phyloP scores from a whole-genome alignment of 495 filamentous ascomycete genomes.

The Neurospora tetraspora region DNA sequence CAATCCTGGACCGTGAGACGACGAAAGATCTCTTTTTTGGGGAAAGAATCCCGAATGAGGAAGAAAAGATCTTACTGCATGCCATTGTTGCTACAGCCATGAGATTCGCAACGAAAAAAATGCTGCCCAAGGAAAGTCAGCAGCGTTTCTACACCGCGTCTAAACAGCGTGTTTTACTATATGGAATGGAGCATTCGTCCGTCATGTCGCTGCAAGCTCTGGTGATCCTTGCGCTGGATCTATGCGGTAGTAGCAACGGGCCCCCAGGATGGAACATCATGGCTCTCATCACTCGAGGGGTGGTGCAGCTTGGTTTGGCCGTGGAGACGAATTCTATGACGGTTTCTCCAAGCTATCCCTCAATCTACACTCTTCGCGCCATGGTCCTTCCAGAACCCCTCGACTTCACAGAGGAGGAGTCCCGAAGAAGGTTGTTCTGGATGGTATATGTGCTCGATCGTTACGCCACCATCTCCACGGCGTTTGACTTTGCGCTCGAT shows the following conservation, averaged over 20 bases:
- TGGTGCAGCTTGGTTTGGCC: conserved; percentile 74
- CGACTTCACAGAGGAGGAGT: conserved; percentile 83
- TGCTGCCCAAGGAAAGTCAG: conserved; percentile 60
- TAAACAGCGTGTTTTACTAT: conserved; percentile 75
- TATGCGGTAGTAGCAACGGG: conserved; percentile 71
- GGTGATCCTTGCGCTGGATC: conserved; percentile 70
- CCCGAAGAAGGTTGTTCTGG: conserved; percentile 76
- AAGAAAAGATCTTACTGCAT: conserved; percentile 72
- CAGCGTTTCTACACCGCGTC: conserved; percentile 67
- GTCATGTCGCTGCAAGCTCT: conserved; percentile 80
- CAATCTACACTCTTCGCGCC: conserved; percentile 76
- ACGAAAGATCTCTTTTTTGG: conserved; percentile 78
- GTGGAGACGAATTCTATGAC: conserved; percentile 69
- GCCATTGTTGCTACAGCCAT: conserved; percentile 80
- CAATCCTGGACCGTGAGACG: conserved; percentile 71
- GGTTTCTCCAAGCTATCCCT: conserved; percentile 61
- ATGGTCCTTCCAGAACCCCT: conserved; percentile 72
- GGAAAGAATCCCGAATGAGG: conserved; percentile 60
- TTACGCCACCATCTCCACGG: conserved; percentile 79
- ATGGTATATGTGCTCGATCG: conserved; percentile 85
- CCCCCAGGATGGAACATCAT: conserved; percentile 84
- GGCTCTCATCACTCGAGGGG: conserved; percentile 73
- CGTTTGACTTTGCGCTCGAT: conserved; percentile 80
- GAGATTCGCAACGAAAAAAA: conserved; percentile 64
- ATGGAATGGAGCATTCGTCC: conserved; percentile 77